Base-by-base conservation (phyloP, 768 basidiomycete genomes). In the Podaxis sp. region DNA sequence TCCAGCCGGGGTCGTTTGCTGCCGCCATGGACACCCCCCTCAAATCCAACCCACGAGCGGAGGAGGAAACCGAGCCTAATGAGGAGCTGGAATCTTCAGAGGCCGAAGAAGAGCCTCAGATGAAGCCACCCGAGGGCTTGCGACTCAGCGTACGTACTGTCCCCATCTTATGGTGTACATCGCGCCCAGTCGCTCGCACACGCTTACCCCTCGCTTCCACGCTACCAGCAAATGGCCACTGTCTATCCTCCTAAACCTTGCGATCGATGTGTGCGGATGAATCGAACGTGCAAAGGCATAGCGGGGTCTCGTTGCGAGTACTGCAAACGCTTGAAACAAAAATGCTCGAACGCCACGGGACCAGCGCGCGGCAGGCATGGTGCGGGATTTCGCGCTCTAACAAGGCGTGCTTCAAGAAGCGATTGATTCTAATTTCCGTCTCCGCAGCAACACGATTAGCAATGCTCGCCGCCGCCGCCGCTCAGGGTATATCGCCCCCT, bases 271-370 rank as follows among this genome's bases (percentile, higher is more conserved):
- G 70, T 76, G 66, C 77, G 79, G 64, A 76, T 77, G 19, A 75
- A 74, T 52, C 78, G 75, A 68, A 74, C 73, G 4, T 81, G 80
- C 67, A 77, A 73, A 65, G 80, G 80, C 19, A 69, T 78, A 24
- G 73, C 76, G 33, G 78, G 79, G 52, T 73, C 76, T 67, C 79
- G 80, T 55, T 81, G 80, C 66, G 79, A 80, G 63, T 73, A 80
- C 66, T 81, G 80, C 72, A 81, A 80, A 68, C 70, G 72, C 63
- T 72, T 80, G 59, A 79, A 80, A 67, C 79, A 80, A 68, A 79
- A 78, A 69, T 81, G 80, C 67, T 78, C 79, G 24, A 81, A 81
- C 65, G 77, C 75, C 69, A 77, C 75, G 44, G 78, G 77, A 38
- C 77, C 80, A 55, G 76, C 77, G 38, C 76, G 78, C 55, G 77